Conservation (phyloP, 805 yeast genomes). For the Yamadazyma laniorum region DNA sequence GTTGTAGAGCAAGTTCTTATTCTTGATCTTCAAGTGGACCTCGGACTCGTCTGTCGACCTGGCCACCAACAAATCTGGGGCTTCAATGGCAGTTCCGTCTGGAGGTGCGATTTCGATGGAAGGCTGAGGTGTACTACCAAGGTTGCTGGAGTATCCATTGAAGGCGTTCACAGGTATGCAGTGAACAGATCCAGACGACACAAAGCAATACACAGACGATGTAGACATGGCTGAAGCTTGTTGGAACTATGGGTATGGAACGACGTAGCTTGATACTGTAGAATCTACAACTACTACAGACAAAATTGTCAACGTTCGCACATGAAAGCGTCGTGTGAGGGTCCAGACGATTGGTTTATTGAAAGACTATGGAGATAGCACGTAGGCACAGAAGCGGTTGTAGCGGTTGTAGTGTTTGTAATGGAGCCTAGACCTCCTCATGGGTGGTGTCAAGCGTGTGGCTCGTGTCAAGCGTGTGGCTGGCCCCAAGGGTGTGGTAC, state of each 20-base stretch:
- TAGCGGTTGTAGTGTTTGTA: too few relatives aligned
- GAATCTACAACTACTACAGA: too few relatives aligned
- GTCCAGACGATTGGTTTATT: too few relatives aligned
- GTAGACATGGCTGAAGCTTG: conserved; percentile 4
- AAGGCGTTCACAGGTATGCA: conserved; percentile 24
- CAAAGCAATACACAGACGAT: conserved; percentile 28
- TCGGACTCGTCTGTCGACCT: neutral
- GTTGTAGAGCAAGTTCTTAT: conserved; percentile 33
- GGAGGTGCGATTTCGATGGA: conserved; percentile 3
- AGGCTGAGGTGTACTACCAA: conserved; percentile 1
- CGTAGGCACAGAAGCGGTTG: too few relatives aligned
- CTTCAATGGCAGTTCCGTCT: neutral
- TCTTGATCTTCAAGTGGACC: conserved; percentile 14
- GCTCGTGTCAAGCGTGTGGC: neutral
- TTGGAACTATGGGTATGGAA: too few relatives aligned
- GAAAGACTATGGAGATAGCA: too few relatives aligned
- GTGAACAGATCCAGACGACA: conserved; percentile 24
- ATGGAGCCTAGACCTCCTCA: conserved; percentile 8
- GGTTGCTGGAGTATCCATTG: conserved; percentile 13
- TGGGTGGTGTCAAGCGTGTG: conserved; percentile 3
- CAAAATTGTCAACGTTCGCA: conserved; percentile 6
- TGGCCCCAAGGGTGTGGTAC: neutral
- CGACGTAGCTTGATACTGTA: too few relatives aligned
- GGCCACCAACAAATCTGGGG: neutral
- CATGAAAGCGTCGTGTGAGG: conserved; percentile 6